A percentile compares a stretch with the other conserved stretches of the same genome.
Conservation (phyloP, 768 basidiomycete genomes). For the Mrakia frigida region DNA sequence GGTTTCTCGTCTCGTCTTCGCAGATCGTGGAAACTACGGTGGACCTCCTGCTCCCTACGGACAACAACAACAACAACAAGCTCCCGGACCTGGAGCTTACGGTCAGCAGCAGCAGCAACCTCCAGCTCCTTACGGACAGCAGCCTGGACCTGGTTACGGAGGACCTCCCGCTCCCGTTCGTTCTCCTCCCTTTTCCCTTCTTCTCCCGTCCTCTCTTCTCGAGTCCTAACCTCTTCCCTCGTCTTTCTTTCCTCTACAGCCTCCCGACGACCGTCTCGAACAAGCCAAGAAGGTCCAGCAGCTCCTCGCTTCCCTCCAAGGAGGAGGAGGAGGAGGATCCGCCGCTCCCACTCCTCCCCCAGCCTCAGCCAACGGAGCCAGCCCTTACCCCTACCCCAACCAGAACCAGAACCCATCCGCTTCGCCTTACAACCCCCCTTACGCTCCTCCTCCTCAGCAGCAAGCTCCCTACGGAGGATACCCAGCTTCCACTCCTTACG, state of each 20-base stretch:
- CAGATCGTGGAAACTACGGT: constrained; percentile 12
- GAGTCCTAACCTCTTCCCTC: not conserved
- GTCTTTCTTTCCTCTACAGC: constrained; percentile 27
- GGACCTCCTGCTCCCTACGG: constrained; percentile 3
- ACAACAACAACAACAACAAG: not conserved
- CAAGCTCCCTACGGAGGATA: constrained; percentile 18
- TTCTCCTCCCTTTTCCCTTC: not conserved
- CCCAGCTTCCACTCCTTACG: constrained; percentile 11
- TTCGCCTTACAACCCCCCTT: not conserved
- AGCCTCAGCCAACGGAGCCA: constrained; percentile 1
- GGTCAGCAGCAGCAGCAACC: not conserved
- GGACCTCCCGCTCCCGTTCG: constrained; percentile 30
- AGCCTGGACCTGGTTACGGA: constrained; percentile 29
- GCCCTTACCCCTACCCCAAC: constrained; percentile 7
- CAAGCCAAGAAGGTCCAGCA: constrained; percentile 50
- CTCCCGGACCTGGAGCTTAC: constrained; percentile 4
- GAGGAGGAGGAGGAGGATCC: constrained; percentile 16
- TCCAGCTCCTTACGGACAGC: not conserved
- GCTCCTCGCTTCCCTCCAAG: constrained; percentile 33
- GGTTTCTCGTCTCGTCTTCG: not conserved
- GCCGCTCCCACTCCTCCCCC: constrained; percentile 16
- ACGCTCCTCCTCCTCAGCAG: constrained; percentile 1
- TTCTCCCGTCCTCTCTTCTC: not conserved
- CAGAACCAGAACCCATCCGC: not conserved
- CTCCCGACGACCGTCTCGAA: constrained; percentile 72